Evolutionary conservation across 345 rosid species (phyloP).

Genomic region (Iberis pinnata): DNA sequence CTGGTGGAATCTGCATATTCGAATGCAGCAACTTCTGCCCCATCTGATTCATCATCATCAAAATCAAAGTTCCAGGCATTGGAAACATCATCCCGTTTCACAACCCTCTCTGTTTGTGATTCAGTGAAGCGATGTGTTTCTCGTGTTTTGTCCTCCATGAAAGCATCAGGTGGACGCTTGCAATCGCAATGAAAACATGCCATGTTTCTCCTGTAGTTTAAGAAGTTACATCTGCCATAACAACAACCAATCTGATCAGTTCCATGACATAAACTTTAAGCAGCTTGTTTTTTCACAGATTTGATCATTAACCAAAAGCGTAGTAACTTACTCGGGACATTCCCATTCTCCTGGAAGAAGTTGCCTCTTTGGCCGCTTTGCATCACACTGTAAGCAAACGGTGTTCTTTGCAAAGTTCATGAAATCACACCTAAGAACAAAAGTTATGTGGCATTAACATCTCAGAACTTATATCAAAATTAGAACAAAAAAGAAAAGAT

Average conservation of each 20-base stretch:
- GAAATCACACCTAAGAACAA: conserved; percentile 71
- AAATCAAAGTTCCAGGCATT: conserved; percentile 96
- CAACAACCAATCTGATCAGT: conserved; percentile 13
- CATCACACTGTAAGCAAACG: conserved; percentile 92
- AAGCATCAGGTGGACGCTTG: conserved; percentile 83
- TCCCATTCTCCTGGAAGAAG: conserved; percentile 99
- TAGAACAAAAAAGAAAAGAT: background rate
- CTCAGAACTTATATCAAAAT: conserved; percentile 11
- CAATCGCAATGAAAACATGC: conserved; percentile 96
- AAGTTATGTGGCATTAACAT: conserved; percentile 4
- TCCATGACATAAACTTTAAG: background rate
- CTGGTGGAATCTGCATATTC: conserved; percentile 67
- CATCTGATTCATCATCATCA: conserved; percentile 96
- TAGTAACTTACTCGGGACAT: conserved; percentile 83
- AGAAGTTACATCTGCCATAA: conserved; percentile 83
- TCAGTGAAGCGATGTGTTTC: conserved; percentile 42
- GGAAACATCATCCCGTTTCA: conserved; percentile 52
- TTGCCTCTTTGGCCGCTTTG: conserved; percentile 93
- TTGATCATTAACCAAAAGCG: background rate
- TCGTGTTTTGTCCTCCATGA: conserved; percentile 47
- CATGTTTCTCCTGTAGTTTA: conserved; percentile 88
- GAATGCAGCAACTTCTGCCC: conserved; percentile 89
- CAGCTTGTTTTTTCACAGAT: background rate
- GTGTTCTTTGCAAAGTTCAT: conserved; percentile 96
- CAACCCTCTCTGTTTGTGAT: conserved; percentile 37